Evolutionary conservation across 768 basidiomycete genomes (phyloP).

Genomic region (Mycena chlorophos): DNA sequence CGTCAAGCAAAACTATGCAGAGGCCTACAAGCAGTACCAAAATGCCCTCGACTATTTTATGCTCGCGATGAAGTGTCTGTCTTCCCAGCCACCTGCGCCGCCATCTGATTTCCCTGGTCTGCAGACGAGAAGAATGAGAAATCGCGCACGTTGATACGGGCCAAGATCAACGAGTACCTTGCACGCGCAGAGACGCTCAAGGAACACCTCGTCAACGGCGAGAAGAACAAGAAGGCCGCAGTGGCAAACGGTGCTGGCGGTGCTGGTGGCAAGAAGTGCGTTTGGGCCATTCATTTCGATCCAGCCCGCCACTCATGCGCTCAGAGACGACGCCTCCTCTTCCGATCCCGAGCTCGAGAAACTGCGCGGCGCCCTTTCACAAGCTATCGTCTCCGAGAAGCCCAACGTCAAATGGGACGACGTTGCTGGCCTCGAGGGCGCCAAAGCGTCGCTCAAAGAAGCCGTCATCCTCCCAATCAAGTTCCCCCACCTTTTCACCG

Average conservation of each 20-base stretch:
- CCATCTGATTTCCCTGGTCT: constrained; percentile 6
- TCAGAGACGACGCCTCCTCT: constrained; percentile 68
- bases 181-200: constrained; percentile 90
- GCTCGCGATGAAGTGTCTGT: constrained; percentile 90
- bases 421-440: constrained; percentile 92
- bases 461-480: constrained; percentile 99
- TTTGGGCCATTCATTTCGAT: constrained; percentile 1
- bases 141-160: constrained; percentile 79
- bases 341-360: constrained; percentile 95
- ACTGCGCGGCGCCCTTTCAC: constrained; percentile 83
- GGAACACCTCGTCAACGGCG: constrained; percentile 65
- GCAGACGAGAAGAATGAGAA: constrained; percentile 94
- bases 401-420: constrained; percentile 99
- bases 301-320: neutral
- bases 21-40: constrained; percentile 93
- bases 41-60: constrained; percentile 98
- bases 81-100: neutral
- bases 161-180: constrained; percentile 91
- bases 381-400: constrained; percentile 88
- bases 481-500: constrained; percentile 97
- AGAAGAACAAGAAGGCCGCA: constrained; percentile 63
- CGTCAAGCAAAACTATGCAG: constrained; percentile 87
- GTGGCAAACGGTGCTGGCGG: constrained; percentile 49
- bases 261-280: constrained; percentile 49
- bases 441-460: constrained; percentile 95